phyloP scores from a whole-genome alignment of 2,329 filamentous ascomycete species.

The Fusarium sp. region DNA sequence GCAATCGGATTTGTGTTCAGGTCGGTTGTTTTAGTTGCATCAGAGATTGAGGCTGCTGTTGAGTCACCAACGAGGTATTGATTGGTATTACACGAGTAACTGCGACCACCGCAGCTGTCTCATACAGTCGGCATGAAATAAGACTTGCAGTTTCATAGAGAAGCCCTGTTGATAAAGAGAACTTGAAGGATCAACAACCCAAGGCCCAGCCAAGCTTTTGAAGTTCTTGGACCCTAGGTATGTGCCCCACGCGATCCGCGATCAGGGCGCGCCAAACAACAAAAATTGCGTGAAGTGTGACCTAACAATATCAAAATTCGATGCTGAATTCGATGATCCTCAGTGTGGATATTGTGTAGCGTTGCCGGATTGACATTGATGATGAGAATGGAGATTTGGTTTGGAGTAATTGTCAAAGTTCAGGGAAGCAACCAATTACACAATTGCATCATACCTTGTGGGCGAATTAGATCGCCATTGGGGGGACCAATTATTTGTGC shows the following conservation, averaged over 20 bases:
- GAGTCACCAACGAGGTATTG: conserved; percentile 26
- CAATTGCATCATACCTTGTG: conserved; percentile 39
- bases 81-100: conserved; percentile 20
- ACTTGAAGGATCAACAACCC: neutral
- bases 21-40: conserved; percentile 6
- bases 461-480: conserved; percentile 39
- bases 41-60: conserved; percentile 29
- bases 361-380: conserved; percentile 16
- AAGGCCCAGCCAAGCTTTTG: conserved; percentile 26
- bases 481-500: conserved; percentile 34
- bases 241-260: conserved; percentile 36
- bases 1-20: neutral
- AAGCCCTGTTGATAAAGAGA: neutral
- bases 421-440: conserved; percentile 35
- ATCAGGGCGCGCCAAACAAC: conserved; percentile 11
- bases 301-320: conserved; percentile 1
- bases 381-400: conserved; percentile 30
- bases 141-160: neutral
- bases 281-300: neutral
- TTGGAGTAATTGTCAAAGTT: conserved; percentile 20
- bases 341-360: conserved; percentile 4
- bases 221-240: conserved; percentile 16
- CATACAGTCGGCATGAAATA: neutral
- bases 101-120: neutral
- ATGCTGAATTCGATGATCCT: conserved; percentile 9